Evolutionary conservation across 2,329 filamentous ascomycete genomes (phyloP), one percentile per base, ranked within the genome.

Genomic region (Aspergillus intermedius): DNA sequence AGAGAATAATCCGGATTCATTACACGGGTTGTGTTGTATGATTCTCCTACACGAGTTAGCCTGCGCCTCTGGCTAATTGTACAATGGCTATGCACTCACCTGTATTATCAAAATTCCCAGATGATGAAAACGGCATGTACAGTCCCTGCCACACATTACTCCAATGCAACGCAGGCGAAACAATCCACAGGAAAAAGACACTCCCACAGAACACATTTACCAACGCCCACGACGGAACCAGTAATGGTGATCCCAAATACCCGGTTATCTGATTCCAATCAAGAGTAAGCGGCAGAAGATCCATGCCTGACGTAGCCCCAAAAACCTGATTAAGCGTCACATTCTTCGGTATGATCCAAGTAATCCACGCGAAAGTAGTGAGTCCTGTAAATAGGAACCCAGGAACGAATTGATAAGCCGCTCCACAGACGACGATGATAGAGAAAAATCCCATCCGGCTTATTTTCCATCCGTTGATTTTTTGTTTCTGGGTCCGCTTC

Each of bases 171-270:
- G 75, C 65, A 0, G 78, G 74, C 0, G 79, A 72, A 5, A 76
- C 67, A 13, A 84, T 61, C 47, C 86, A 74, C 53, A 80, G 84
- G 63, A 86, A 86, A 2, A 77, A 47, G 1, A 83, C 72, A 10
- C 85, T 76, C n/a, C 82, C 81, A 40, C 83, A 77, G 23, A 84
- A 69, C 0, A 82, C 85, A 61, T 87, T 88, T 48, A 81, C 78
- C 52, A 87, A 85, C 5, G 84, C 84, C 64, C 83, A 80, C 74
- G 82, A 85, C 7, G 83, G 83, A 6, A 82, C 79, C 30, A 86
- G 80, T 17, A 87, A 67, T 13, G 83, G 83, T 4, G 79, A 83
- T 17, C 77, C 77, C 28, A 83, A 69, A 45, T 77, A 85, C 48
- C 78, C 81, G 5, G 22, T 45, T 59, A 42, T 21, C 53, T 59